Base-by-base conservation (phyloP, 2,329 filamentous ascomycete species). In the Venturia carpophila region DNA sequence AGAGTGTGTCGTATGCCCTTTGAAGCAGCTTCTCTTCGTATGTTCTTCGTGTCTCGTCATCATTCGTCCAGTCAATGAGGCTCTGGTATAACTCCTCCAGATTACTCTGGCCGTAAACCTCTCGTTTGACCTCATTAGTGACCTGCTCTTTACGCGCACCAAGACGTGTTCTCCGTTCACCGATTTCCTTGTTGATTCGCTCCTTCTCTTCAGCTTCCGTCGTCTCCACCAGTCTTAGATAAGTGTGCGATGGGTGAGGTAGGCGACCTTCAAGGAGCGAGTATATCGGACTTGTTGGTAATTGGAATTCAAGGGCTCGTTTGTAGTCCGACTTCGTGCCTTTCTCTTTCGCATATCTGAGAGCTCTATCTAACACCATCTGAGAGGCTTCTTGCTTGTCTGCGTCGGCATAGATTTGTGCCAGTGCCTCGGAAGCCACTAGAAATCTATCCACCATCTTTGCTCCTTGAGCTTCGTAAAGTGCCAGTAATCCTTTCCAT, bases 1-100 rank as follows among this genome's bases (percentile, higher is more conserved):
- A 75, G 0, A 99, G 82, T 5, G 85, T 83, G 66, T 97, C 92
- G 69, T 92, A 88, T 67, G 88, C 90, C 72, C 92, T 85, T 68
- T 88, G 84, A 3, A 99, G 77, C 17, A 97, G 80, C 76, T 93
- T 97, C 75, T 97, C 92, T 74, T 99, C 95, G 68, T 93, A 95
- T 45, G 84, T 83, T 45, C 93, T 87, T 58, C 94, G 85, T 42
- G 91, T 74, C 27, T 93, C 90, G 72, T 99, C 94, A 70, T 97
- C 91, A 66, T 80, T 84, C 11, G 88, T 88, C 94, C 94, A 99
- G 73, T 96, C 87, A 71, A 97, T 92, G 62, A 97, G 82, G 63
- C 91, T 83, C 65, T 85, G 84, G 73, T 96, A 97, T 58, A 96
- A 78, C 43, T 86, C 79, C 70, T 92, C 91, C n/a, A 99, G 78